Percentiles rank a stretch among this genome's conserved stretches.
Evolutionary conservation across 176 grass and related monocot genomes (phyloP).

Genomic region (Typha latifolia): DNA sequence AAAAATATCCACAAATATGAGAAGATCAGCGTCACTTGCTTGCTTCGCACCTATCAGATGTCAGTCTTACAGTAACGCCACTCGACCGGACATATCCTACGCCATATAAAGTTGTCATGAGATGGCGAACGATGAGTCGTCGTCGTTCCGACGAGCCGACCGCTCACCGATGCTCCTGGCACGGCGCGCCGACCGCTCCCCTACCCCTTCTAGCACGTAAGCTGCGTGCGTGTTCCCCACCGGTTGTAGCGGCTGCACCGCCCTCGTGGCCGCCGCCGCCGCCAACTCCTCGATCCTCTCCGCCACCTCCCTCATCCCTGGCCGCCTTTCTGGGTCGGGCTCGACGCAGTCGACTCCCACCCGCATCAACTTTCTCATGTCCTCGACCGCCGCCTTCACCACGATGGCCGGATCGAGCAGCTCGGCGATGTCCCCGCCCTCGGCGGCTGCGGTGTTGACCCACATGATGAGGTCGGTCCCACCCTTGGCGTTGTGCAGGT

Average conservation of each 20-base stretch:
- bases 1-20: too few species aligned
- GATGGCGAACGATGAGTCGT: slow-evolving; percentile 34
- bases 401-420: slow-evolving; percentile 62
- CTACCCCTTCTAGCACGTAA: slow-evolving; percentile 22
- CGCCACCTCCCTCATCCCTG: slow-evolving; percentile 37
- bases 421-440: slow-evolving; percentile 46
- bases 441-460: slow-evolving; percentile 44
- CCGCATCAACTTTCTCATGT: slow-evolving; percentile 61
- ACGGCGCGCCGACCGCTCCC: slow-evolving; percentile 33
- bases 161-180: slow-evolving; percentile 20
- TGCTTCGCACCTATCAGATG: too few species aligned
- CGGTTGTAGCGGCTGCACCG: too few species aligned
- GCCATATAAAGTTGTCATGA: slow-evolving; percentile 16
- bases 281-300: slow-evolving; percentile 49
- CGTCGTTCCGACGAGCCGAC: slow-evolving; percentile 27
- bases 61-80: too few species aligned
- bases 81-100: too few species aligned
- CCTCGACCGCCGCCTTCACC: slow-evolving; percentile 31
- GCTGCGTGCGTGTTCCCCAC: slow-evolving; percentile 19
- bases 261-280: background rate
- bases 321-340: slow-evolving; percentile 33
- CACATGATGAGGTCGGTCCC: slow-evolving; percentile 80
- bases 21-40: too few species aligned
- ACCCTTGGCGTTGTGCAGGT: slow-evolving; percentile 56
- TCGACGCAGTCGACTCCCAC: slow-evolving; percentile 51